These are phyloP conservation scores for Phytophthora chlamydospora DNA, from an alignment of 352 stramenopile genomes.

Conservation along the genomic window DNA sequence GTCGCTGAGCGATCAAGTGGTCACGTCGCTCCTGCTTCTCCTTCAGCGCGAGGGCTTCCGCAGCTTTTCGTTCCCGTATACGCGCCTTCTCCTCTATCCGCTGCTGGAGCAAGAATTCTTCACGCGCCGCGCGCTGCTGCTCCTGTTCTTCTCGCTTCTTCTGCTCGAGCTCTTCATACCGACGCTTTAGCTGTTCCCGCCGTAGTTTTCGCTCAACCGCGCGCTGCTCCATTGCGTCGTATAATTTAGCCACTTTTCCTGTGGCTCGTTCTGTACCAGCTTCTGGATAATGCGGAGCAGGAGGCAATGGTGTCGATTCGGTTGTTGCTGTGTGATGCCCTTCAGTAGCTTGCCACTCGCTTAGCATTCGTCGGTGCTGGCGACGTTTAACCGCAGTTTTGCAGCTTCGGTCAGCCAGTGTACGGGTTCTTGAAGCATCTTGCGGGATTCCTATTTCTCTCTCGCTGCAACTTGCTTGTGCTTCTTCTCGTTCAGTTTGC, in stretches of 20 bases:
- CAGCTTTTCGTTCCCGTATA: slow-evolving; percentile 45
- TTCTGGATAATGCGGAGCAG: not conserved
- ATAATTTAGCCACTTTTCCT: slow-evolving; percentile 44
- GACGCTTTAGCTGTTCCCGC: slow-evolving; percentile 54
- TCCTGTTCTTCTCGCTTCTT: slow-evolving; percentile 51
- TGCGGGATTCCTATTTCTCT: slow-evolving; percentile 1
- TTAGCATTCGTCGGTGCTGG: not conserved
- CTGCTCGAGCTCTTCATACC: slow-evolving; percentile 58
- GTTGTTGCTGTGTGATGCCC: not conserved
- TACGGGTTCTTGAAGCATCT: not conserved
- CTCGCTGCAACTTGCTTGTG: not conserved
- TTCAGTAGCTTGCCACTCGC: slow-evolving; percentile 2
- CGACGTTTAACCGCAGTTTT: not conserved
- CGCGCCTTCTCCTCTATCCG: slow-evolving; percentile 47
- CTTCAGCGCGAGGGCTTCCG: slow-evolving; percentile 33
- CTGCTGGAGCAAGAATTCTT: slow-evolving; percentile 44
- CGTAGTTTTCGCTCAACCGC: slow-evolving; percentile 60
- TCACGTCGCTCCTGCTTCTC: slow-evolving; percentile 46
- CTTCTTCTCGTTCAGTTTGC: not conserved
- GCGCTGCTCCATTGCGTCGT: slow-evolving; percentile 60
- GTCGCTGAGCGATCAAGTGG: slow-evolving; percentile 31
- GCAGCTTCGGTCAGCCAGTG: not conserved
- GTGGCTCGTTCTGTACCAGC: slow-evolving; percentile 1
- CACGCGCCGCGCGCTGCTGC: slow-evolving; percentile 46
- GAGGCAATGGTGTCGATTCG: not conserved